A percentile compares a stretch with the other conserved stretches of the same genome.
Conservation (phyloP, 164 flowering plant species). For the Echeveria elegans region DNA sequence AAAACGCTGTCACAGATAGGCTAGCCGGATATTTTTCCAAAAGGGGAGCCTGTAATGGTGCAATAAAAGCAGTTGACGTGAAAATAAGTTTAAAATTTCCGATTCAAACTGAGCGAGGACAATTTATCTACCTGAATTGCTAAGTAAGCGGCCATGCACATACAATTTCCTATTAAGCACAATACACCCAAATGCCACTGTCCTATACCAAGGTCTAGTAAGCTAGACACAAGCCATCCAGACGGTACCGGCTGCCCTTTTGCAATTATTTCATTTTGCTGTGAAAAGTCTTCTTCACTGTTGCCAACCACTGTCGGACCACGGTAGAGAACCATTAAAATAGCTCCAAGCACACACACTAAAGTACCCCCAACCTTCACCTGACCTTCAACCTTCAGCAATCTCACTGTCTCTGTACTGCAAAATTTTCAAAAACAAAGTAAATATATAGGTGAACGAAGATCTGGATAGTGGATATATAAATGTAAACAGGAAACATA, state of each 20-base stretch:
- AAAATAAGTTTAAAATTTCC: neutral
- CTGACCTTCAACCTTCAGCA: conserved; percentile 65
- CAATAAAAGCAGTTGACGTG: neutral
- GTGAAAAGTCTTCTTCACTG: conserved; percentile 25
- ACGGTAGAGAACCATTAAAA: conserved; percentile 79
- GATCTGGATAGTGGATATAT: neutral
- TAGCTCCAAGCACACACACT: conserved; percentile 80
- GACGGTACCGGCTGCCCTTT: conserved; percentile 85
- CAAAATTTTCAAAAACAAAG: conserved; percentile 11
- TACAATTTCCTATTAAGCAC: conserved; percentile 85
- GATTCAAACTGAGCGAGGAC: neutral
- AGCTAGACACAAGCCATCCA: conserved; percentile 60
- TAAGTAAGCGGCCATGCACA: conserved; percentile 90
- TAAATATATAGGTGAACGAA: neutral
- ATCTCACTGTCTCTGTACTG: conserved; percentile 85
- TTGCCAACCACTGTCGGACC: conserved; percentile 73
- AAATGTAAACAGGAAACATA: neutral
- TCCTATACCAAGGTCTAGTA: conserved; percentile 54
- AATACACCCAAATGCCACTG: conserved; percentile 78
- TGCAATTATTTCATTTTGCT: conserved; percentile 57
- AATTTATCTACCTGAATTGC: conserved; percentile 64
- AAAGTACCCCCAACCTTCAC: conserved; percentile 80
- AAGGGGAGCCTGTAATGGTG: conserved; percentile 63
- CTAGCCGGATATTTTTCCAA: conserved; percentile 75
- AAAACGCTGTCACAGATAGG: conserved; percentile 83